Evolutionary conservation across 768 basidiomycete species (phyloP), one percentile per base, ranked within the genome.

Genomic region (Lactarius deliciosus): DNA sequence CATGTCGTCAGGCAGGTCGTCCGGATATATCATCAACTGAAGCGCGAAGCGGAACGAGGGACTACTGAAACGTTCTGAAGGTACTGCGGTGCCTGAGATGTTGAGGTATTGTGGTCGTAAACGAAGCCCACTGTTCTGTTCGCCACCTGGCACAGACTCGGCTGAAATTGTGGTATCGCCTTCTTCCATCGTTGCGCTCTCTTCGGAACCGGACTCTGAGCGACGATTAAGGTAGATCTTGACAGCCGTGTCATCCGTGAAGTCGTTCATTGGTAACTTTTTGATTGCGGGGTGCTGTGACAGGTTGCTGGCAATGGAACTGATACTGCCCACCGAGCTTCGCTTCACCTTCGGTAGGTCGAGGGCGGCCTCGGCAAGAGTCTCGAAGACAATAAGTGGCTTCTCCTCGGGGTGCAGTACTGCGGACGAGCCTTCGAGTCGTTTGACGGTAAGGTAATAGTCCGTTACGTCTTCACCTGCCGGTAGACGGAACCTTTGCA

Each of bases 251-350:
- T 98, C 97, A 71, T 99, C 97, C 53, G 92, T 92, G 74, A 96
- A 98, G 75, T 98, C 97, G 72, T 96, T 97, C 94, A 97, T 96
- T 55, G 91, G 87, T 47, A 98, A 79, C 74, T 91, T 92, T 74
- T 86, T 89, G 77, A 98, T 99, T 18, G 97, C 96, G 20, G 96
- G 96, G 74, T 98, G 93, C 85, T 92, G 89, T 4, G 91, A 92
- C 32, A 98, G 81, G 74, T 96, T 95, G 74, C 92, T 95, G 40
- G 90, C 83, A 28, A 99, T 81, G n/a, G 94, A 96, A 72, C 88
- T 94, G 71, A 99, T 96, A 74, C 93, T 96, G 45, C 94, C 92
- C 62, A 98, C 86, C 68, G 91, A 94, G 71, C 92, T 94, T 65
- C 96, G 81, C 78, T 98, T 98, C 62, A 99, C 92, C 70, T 91